phyloP scores from a whole-genome alignment of 2,329 filamentous ascomycete species.

The Cytospora schulzeri region DNA sequence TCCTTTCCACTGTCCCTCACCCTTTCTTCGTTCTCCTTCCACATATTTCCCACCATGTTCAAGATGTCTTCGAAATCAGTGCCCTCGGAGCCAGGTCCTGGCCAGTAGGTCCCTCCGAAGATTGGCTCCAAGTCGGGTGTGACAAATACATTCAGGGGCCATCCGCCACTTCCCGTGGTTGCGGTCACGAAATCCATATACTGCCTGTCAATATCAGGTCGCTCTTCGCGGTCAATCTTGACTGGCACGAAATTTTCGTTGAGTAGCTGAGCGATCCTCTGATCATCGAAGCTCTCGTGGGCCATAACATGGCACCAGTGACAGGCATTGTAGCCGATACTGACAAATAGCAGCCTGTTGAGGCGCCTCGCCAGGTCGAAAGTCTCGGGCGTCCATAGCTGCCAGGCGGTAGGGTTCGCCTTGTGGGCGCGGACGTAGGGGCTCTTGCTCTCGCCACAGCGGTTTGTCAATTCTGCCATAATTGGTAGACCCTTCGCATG shows the following conservation, averaged over 20 bases:
- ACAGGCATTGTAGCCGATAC: constrained; percentile 15
- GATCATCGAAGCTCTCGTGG: constrained; percentile 83
- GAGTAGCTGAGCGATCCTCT: constrained; percentile 73
- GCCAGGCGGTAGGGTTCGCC: constrained; percentile 16
- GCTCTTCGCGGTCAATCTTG: constrained; percentile 85
- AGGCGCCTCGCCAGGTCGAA: constrained; percentile 10
- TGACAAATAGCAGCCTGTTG: constrained; percentile 15
- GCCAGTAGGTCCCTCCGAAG: constrained; percentile 92
- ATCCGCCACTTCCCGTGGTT: constrained; percentile 80
- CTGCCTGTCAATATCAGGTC: constrained; percentile 87
- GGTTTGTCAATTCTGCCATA: constrained; percentile 11
- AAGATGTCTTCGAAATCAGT: constrained; percentile 40
- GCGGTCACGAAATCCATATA: constrained; percentile 97
- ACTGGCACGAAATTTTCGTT: constrained; percentile 85
- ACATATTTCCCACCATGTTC: constrained; percentile 15
- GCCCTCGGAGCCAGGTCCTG: constrained; percentile 63
- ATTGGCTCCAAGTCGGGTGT: constrained; percentile 86
- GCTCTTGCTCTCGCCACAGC: constrained; percentile 11
- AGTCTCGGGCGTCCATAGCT: constrained; percentile 19
- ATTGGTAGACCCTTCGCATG: not conserved
- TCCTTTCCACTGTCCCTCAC: constrained; percentile 15
- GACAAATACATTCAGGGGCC: constrained; percentile 88
- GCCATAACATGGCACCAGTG: constrained; percentile 76
- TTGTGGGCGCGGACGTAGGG: constrained; percentile 17
- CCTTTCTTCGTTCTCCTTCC: constrained; percentile 8